Percentiles rank a stretch among this genome's conserved stretches.
These are phyloP conservation scores for Lepidium africanum DNA, from an alignment of 345 rosid genomes.

Conservation along the genomic window DNA sequence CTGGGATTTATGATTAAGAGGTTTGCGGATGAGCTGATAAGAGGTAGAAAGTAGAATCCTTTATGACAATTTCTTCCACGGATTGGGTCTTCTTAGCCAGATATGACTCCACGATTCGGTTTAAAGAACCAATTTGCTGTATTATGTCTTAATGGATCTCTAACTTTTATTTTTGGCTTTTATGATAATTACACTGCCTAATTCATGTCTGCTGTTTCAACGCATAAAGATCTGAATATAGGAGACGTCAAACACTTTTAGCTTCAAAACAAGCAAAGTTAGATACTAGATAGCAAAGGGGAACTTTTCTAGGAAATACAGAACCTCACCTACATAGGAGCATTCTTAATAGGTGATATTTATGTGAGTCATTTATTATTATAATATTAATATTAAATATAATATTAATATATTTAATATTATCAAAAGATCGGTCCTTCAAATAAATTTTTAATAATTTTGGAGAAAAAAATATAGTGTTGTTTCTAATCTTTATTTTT, in stretches of 20 bases:
- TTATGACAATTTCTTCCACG: slow-evolving; percentile 18
- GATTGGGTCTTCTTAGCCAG: not conserved
- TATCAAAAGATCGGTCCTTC: too few relatives aligned
- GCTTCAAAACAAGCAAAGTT: not conserved
- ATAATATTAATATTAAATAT: too few relatives aligned
- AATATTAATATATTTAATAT: too few relatives aligned
- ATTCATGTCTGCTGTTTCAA: not conserved
- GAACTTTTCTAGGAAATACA: not conserved
- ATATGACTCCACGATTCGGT: not conserved
- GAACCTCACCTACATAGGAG: too few relatives aligned
- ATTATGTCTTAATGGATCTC: not conserved
- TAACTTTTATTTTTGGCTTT: slow-evolving; percentile 3
- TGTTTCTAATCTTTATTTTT: too few relatives aligned
- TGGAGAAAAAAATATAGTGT: too few relatives aligned
- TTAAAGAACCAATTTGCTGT: not conserved
- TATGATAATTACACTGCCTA: not conserved
- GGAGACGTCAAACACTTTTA: not conserved
- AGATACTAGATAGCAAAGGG: too few relatives aligned
- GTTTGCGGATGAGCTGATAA: not conserved
- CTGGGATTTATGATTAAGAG: not conserved
- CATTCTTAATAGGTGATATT: too few relatives aligned
- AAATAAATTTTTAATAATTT: too few relatives aligned
- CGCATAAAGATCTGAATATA: not conserved
- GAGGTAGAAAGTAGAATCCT: slow-evolving; percentile 19
- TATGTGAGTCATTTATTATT: too few relatives aligned